These are phyloP conservation scores for Groenewaldozyma salmanticensis DNA, from an alignment of 805 yeast genomes.

Conservation along the genomic window DNA sequence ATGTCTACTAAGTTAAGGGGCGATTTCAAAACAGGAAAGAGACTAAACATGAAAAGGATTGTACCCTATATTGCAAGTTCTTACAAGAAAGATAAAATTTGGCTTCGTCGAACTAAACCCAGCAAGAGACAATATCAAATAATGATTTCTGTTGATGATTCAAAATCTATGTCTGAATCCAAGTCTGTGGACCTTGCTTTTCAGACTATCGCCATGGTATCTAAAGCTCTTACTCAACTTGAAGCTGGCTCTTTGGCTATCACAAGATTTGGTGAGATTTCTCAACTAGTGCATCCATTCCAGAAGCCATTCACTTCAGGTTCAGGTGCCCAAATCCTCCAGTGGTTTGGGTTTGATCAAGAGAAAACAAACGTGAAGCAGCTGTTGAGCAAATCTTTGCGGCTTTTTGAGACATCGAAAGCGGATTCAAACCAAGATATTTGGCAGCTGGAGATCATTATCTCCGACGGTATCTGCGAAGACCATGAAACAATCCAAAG, in stretches of 20 bases:
- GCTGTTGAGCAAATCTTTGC: slow-evolving; percentile 62
- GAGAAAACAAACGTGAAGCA: slow-evolving; percentile 73
- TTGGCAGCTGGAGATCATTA: slow-evolving; percentile 89
- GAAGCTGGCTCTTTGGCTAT: slow-evolving; percentile 91
- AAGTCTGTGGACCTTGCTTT: slow-evolving; percentile 84
- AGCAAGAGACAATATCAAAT: slow-evolving; percentile 95
- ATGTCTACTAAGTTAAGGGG: slow-evolving; percentile 91
- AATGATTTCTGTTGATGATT: slow-evolving; percentile 95
- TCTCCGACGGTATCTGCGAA: slow-evolving; percentile 96
- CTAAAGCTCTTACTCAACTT: slow-evolving; percentile 85
- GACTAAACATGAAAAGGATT: slow-evolving; percentile 94
- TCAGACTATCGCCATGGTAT: slow-evolving; percentile 86
- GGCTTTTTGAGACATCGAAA: slow-evolving; percentile 55
- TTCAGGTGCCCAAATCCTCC: slow-evolving; percentile 75
- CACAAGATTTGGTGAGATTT: slow-evolving; percentile 80
- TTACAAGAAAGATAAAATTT: slow-evolving; percentile 93
- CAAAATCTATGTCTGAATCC: slow-evolving; percentile 94
- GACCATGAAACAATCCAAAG: slow-evolving; percentile 77
- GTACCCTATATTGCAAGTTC: slow-evolving; percentile 97
- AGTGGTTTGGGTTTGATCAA: slow-evolving; percentile 85
- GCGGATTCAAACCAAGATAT: slow-evolving; percentile 38
- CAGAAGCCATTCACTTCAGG: slow-evolving; percentile 75
- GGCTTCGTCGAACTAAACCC: slow-evolving; percentile 97
- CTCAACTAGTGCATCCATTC: slow-evolving; percentile 81
- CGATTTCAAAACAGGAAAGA: slow-evolving; percentile 94